Evolutionary conservation across 208 protist genomes (phyloP).

Genomic region (Zelonia costaricensis): DNA sequence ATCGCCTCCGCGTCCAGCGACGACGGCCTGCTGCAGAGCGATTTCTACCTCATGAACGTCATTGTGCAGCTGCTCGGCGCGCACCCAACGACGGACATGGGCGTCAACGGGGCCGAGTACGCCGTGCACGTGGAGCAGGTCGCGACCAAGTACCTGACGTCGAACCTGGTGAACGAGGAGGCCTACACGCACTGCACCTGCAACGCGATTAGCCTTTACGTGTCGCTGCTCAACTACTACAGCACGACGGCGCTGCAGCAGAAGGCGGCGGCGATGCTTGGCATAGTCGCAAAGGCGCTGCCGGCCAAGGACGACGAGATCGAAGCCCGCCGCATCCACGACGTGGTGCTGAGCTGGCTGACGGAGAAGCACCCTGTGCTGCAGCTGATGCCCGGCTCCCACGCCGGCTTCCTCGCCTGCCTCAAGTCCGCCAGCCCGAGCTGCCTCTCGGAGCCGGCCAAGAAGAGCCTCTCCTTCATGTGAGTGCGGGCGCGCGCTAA

Average conservation of each 20-base stretch:
- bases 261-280: slow-evolving; percentile 35
- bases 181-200: slow-evolving; percentile 59
- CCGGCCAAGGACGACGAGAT: slow-evolving; percentile 74
- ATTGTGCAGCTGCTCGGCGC: slow-evolving; percentile 60
- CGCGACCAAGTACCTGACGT: slow-evolving; percentile 41
- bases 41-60: slow-evolving; percentile 79
- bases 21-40: slow-evolving; percentile 58
- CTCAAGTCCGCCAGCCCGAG: slow-evolving; percentile 41
- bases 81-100: slow-evolving; percentile 20
- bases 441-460: slow-evolving; percentile 52
- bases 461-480: slow-evolving; percentile 54
- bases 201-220: slow-evolving; percentile 70
- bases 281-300: slow-evolving; percentile 44
- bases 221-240: slow-evolving; percentile 61
- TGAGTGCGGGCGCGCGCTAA: background rate
- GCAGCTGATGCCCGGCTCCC: slow-evolving; percentile 20
- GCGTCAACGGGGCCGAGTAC: slow-evolving; percentile 46
- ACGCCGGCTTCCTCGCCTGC: slow-evolving; percentile 35
- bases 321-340: slow-evolving; percentile 74
- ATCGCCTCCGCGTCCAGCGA: slow-evolving; percentile 55
- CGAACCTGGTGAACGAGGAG: slow-evolving; percentile 27
- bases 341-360: slow-evolving; percentile 70
- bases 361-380: slow-evolving; percentile 48
- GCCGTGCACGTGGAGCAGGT: slow-evolving; percentile 41
- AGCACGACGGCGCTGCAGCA: slow-evolving; percentile 23